Base-by-base conservation (phyloP, 2,329 filamentous ascomycete species). In the Corinectria fuckeliana region DNA sequence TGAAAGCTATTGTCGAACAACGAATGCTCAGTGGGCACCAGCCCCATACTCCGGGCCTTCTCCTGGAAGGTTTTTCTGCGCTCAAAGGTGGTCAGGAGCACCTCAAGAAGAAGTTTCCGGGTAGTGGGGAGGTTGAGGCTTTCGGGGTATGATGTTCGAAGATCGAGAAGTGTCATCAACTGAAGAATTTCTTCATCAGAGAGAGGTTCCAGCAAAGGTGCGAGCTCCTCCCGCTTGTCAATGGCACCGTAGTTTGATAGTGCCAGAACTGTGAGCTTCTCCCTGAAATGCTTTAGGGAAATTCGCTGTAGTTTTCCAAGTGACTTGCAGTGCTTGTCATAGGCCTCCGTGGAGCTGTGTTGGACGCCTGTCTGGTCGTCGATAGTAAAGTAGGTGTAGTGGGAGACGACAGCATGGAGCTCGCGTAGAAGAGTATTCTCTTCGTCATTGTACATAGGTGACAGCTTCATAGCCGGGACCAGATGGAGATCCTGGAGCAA, bases 231-330 rank as follows among this genome's bases (percentile, higher is more conserved):
- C 41, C 92, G 85, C 71, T 91, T 89, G 64, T 93, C 90, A 62
- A 99, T 90, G 4, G 92, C 90, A 2, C 90, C 93, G 72, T 96
- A 96, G 72, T 99, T 98, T 16, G 95, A 95, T 36, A 99, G 79
- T 1, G 94, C 92, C 59, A 99, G 79, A 36, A 99, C 90, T n/a
- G 90, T 93, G 34, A 99, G 80, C 76, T 97, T 97, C 6, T 93
- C 88, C 69, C 91, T 93, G 77, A 97, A 97, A 69, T 92, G 82
- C 70, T 89, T 93, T 69, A 96, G 82, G 20, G 89, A 87, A 45
- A 88, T 85, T 59, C 92, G 79, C 75, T 99, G 96, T 51, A 99
- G 78, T 52, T 84, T 88, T n/a, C 90, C 91, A 13, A 99, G 81
- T 10, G 83, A 81, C 36, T 85, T 82, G 75, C 92, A 96, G 74